Base-by-base conservation (phyloP, 305 asterid genomes). In the Rubia peregrina region DNA sequence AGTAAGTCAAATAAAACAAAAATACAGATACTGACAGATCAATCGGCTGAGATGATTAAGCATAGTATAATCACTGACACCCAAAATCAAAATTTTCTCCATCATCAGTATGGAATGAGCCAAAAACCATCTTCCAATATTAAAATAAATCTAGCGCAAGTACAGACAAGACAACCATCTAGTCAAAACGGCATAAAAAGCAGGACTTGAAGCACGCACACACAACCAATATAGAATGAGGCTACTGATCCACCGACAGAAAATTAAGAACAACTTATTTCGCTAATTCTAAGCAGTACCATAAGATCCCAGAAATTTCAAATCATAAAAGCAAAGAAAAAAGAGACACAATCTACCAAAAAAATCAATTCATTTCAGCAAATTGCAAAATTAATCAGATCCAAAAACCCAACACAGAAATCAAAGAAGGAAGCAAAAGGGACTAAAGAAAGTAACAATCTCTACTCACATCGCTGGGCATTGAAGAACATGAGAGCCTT, bases 401-500 rank as follows among this genome's bases (percentile, higher is more conserved):
- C 67, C 33, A 24, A n/a, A 59, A 44, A 67, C 43, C 51, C 63
- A 67, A 3, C 2, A 43, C 2, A 55, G 40, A 69, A 14, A 65
- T 61, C 42, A 17, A 30, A 12, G 49, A 61, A 5, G 51, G 42
- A 42, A 61, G 33, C 24, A 5, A 19, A 51, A 24, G 14, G 67
- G 42, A 48, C 2, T 11, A 36, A 6, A 41, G 22, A 19, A 13
- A 40, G 66, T 2, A 26, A 66, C 9, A 48, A 17, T 48, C 62
- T 61, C 33, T 13, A 87, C 97, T 83, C 68, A 93, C 98, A 93
- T 5, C 87, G 84, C 84, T 90, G 97, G 42, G 89, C 95, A 75
- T 93, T 89, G 73, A 93, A 93, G 87, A 93, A 93, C 94, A 89
- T 89, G 73, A 93, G 95, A 0, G 96, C 96, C 79, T 89, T 89